Conservation (phyloP, 1,139 yeast genomes). For the Yamadazyma diddensiae region DNA sequence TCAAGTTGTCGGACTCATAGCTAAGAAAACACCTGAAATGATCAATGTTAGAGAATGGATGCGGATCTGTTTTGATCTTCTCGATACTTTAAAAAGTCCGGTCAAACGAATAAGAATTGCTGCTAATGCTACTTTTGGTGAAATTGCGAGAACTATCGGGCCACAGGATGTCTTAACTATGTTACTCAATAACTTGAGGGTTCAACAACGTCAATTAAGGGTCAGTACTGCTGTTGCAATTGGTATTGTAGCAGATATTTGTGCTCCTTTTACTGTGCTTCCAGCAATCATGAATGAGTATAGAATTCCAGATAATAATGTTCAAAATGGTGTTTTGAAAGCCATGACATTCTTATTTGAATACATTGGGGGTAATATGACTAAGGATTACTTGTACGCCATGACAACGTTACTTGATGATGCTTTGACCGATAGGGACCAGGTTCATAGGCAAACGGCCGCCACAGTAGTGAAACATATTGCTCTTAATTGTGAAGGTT, state of each 20-base stretch:
- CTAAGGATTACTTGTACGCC: constrained; percentile 80
- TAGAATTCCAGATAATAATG: constrained; percentile 86
- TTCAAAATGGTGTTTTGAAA: constrained; percentile 92
- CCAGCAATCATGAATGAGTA: constrained; percentile 98
- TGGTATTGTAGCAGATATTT: constrained; percentile 92
- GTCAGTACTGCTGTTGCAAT: constrained; percentile 98
- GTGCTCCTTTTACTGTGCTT: constrained; percentile 91
- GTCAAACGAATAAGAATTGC: constrained; percentile 75
- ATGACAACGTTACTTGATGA: constrained; percentile 81
- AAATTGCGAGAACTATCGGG: constrained; percentile 88
- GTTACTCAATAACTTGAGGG: constrained; percentile 76
- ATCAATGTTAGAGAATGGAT: constrained; percentile 97
- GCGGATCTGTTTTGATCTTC: constrained; percentile 87
- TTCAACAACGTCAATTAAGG: constrained; percentile 93
- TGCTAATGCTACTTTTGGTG: constrained; percentile 90
- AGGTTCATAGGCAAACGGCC: constrained; percentile 94
- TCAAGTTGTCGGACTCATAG: constrained; percentile 77
- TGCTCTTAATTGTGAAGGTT: constrained; percentile 76
- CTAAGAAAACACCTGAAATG: constrained; percentile 77
- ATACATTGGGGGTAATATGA: constrained; percentile 72
- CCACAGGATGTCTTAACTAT: constrained; percentile 94
- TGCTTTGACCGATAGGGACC: constrained; percentile 87
- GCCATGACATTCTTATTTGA: constrained; percentile 93
- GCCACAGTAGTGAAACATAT: constrained; percentile 83
- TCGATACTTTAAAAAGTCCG: constrained; percentile 88